A percentile compares a stretch with the other conserved stretches of the same genome.
phyloP scores from a whole-genome alignment of 2,329 filamentous ascomycete genomes.

The Penicillium sp. region DNA sequence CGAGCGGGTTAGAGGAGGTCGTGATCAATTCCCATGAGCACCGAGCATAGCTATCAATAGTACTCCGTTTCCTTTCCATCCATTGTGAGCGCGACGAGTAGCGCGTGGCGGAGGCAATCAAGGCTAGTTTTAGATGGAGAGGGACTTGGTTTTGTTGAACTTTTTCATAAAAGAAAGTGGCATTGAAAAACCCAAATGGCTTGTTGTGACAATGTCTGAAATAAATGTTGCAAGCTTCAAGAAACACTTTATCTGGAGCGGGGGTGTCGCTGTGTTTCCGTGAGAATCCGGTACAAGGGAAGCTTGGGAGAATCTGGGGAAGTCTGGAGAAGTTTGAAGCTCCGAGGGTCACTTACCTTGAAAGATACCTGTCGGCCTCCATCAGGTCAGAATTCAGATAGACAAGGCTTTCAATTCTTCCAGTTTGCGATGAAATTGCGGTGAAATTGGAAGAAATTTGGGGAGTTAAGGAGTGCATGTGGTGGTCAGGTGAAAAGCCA shows the following conservation, averaged over 20 bases:
- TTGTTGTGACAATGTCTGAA: conserved; percentile 25
- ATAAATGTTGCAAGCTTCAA: conserved; percentile 22
- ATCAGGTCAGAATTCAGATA: background rate
- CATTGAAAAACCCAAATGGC: conserved; percentile 21
- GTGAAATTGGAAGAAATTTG: no score
- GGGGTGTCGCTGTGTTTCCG: background rate
- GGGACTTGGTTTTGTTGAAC: conserved; percentile 11
- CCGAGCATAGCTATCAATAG: conserved; percentile 22
- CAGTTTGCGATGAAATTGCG: no score
- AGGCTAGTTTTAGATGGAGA: conserved; percentile 13
- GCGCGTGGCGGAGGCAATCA: conserved; percentile 28
- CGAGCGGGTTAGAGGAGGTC: conserved; percentile 13
- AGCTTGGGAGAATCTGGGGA: no score
- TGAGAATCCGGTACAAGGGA: background rate
- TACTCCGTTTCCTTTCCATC: conserved; percentile 26
- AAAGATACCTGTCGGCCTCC: background rate
- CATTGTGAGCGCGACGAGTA: conserved; percentile 29
- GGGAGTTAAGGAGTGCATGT: no score
- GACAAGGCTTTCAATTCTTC: no score
- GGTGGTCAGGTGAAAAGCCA: no score
- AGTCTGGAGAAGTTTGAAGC: background rate
- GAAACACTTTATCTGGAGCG: conserved; percentile 16
- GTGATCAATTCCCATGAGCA: conserved; percentile 22
- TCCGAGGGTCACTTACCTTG: background rate
- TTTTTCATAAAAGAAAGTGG: conserved; percentile 15